Evolutionary conservation across 148 eudicot genomes (phyloP), one percentile per base, ranked within the genome.

Genomic region (Chenopodium quinoa): DNA sequence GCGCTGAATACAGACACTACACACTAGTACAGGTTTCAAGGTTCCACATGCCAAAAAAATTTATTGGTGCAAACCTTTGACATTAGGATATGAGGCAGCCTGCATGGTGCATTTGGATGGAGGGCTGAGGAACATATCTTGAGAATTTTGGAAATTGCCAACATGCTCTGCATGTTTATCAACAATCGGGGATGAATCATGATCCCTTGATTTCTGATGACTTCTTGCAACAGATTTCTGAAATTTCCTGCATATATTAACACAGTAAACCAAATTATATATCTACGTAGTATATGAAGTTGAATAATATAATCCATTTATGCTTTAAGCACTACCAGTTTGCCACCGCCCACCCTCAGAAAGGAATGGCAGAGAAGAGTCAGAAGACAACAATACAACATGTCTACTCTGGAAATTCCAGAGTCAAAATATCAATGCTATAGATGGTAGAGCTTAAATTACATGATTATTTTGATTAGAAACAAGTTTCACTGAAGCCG

Each of bases 241-340:
- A 32, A 89, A 71, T 17, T 83, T 91, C 85, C 95, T 95, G 88
- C 84, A 85, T 20, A 82, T 10, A 82, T 19, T 56, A 34, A 75
- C 32, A 73, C 27, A 44, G 54, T 13, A 69, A 69, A 58, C 0
- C 23, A 32, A 16, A 27, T 60, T 46, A 70, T 71, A 34, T 22
- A 60, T 71, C 56, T n/a, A 23, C 25, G 25, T 23, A 23, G 25
- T 23, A 20, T 17, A 19, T 17, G 22, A 22, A 22, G 68, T 48
- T 11, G 19, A 65, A 29, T 46, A 4, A 46, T n/a, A 5, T 8
- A 73, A 27, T 62, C 22, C 17, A 19, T 71, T 71, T 14, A 9
- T 19, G 47, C 22, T 16, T 14, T 56, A 2, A 16, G 3, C 13
- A 37, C 27, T 25, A 37, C 40, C 74, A 71, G 13, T 71, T 37